Percentiles rank a stretch among this genome's conserved stretches.
Conservation (phyloP, 2,329 filamentous ascomycete species). For the Cladosporium sp. region DNA sequence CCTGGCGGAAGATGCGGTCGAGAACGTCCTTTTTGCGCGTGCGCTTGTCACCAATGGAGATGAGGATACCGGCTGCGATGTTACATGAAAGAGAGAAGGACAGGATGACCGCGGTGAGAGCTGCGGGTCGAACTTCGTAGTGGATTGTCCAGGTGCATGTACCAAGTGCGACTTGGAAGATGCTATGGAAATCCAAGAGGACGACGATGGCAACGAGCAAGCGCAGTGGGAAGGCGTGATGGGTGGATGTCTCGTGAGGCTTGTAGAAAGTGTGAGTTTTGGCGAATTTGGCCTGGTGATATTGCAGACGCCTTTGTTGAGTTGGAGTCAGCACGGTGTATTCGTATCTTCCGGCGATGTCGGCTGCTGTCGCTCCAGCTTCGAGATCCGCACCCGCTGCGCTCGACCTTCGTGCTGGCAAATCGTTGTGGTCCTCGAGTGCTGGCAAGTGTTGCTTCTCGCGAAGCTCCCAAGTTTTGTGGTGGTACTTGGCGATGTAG, state of each 20-base stretch:
- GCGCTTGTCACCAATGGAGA: constrained; percentile 71
- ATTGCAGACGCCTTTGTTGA: constrained; percentile 69
- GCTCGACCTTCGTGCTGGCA: constrained; percentile 49
- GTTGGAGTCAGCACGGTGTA: constrained; percentile 62
- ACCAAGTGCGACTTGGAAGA: constrained; percentile 78
- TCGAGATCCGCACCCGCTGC: constrained; percentile 30
- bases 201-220: constrained; percentile 76
- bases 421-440: constrained; percentile 68
- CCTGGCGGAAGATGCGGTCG: constrained; percentile 73
- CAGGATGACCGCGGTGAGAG: constrained; percentile 78
- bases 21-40: constrained; percentile 85
- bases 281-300: constrained; percentile 78
- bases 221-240: constrained; percentile 73
- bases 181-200: constrained; percentile 74
- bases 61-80: constrained; percentile 72
- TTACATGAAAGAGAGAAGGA: constrained; percentile 77
- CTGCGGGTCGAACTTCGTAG: constrained; percentile 67
- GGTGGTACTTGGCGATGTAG: constrained; percentile 73
- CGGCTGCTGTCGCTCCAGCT: constrained; percentile 47
- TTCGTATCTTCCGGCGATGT: constrained; percentile 41
- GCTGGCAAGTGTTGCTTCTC: constrained; percentile 61
- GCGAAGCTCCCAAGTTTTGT: constrained; percentile 63
- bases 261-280: constrained; percentile 89
- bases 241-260: constrained; percentile 80
- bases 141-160: constrained; percentile 76